phyloP scores from a whole-genome alignment of 2,329 filamentous ascomycete genomes.

The Ceratocystis lukuohia region DNA sequence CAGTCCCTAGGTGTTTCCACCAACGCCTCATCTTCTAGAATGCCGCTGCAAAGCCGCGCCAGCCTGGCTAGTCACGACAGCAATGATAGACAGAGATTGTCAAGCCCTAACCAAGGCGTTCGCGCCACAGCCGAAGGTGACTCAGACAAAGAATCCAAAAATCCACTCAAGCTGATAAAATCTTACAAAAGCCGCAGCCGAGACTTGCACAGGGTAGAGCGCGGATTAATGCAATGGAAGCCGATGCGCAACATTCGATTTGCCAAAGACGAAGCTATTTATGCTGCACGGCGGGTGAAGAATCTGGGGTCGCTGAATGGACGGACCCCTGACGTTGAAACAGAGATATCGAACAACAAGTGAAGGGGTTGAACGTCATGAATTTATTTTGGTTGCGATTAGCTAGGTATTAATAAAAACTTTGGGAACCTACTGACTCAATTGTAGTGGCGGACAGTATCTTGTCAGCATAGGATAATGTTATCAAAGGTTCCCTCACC shows the following conservation, averaged over 20 bases:
- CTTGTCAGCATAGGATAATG: too few species aligned
- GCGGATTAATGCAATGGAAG: constrained; percentile 90
- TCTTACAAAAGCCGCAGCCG: constrained; percentile 55
- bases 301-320: constrained; percentile 67
- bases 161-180: constrained; percentile 45
- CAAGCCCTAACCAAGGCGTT: constrained; percentile 23
- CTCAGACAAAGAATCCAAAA: constrained; percentile 32
- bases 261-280: constrained; percentile 75
- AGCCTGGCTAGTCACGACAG: background rate
- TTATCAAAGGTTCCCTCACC: too few species aligned
- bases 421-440: too few species aligned
- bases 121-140: constrained; percentile 23
- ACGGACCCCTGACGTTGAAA: constrained; percentile 78
- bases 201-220: constrained; percentile 69
- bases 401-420: background rate
- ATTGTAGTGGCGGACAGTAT: too few species aligned
- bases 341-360: constrained; percentile 33
- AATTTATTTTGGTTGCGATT: too few species aligned
- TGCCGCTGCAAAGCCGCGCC: background rate
- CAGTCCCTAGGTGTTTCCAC: background rate
- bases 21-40: background rate
- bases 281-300: constrained; percentile 60
- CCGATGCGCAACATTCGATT: constrained; percentile 77
- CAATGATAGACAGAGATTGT: constrained; percentile 32
- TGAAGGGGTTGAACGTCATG: background rate